A percentile compares a stretch with the other conserved stretches of the same genome.
Conservation (phyloP, 805 yeast species). For the Debaryomyces tyrocola region DNA sequence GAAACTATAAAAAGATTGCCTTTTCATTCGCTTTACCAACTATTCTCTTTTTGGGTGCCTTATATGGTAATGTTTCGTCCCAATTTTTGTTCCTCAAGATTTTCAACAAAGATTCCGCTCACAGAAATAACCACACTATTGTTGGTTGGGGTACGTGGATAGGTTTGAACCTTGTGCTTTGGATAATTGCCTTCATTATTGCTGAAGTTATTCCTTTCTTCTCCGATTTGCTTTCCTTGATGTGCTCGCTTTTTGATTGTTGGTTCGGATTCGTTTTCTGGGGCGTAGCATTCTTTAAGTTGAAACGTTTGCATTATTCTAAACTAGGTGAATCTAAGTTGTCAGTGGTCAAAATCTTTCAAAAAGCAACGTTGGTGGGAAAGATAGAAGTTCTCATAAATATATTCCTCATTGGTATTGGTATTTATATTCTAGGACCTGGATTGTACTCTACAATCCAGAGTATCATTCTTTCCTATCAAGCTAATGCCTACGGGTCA, state of each 20-base stretch:
- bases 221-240: constrained; percentile 54
- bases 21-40: constrained; percentile 66
- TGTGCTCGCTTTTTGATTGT: constrained; percentile 63
- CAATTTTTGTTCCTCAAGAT: constrained; percentile 50
- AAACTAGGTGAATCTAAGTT: constrained; percentile 22
- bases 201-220: constrained; percentile 69
- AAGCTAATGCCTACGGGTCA: constrained; percentile 48
- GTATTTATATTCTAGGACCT: constrained; percentile 58
- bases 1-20: constrained; percentile 50
- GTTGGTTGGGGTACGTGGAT: constrained; percentile 57
- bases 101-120: constrained; percentile 42
- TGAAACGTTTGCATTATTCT: constrained; percentile 26
- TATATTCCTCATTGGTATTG: constrained; percentile 42
- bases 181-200: constrained; percentile 56
- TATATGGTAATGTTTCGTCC: constrained; percentile 55
- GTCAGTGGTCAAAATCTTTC: constrained; percentile 24
- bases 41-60: constrained; percentile 52
- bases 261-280: constrained; percentile 68
- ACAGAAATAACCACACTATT: constrained; percentile 47
- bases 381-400: constrained; percentile 39
- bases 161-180: constrained; percentile 39
- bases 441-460: constrained; percentile 57
- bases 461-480: constrained; percentile 53
- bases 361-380: constrained; percentile 22
- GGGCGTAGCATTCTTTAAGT: constrained; percentile 56